A percentile compares a stretch with the other conserved stretches of the same genome.
Conservation (phyloP, 805 yeast genomes). For the Spathaspora girioi region DNA sequence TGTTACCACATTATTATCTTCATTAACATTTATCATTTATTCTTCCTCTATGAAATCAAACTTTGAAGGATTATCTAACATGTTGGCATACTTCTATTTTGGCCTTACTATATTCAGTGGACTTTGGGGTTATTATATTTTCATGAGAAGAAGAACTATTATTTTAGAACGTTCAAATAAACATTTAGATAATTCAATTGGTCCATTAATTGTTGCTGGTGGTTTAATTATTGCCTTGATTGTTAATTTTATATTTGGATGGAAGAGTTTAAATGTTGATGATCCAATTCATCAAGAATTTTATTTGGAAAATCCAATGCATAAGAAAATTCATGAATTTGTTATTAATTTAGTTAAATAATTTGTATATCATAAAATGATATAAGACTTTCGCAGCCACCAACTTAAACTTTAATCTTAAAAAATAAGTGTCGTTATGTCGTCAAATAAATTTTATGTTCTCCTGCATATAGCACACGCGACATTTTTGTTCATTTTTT, state of each 20-base stretch:
- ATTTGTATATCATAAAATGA: not conserved
- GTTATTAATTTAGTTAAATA: constrained; percentile 23
- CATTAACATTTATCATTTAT: constrained; percentile 81
- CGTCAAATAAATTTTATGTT: not conserved
- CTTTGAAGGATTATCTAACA: constrained; percentile 58
- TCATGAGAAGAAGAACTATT: constrained; percentile 62
- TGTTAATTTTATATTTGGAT: constrained; percentile 70
- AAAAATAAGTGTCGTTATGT: not conserved
- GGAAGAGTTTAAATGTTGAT: constrained; percentile 22
- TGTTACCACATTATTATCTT: constrained; percentile 78
- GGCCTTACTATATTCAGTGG: constrained; percentile 79
- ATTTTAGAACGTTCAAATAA: constrained; percentile 80
- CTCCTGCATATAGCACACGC: not conserved
- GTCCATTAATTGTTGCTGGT: constrained; percentile 76
- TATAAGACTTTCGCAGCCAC: too few relatives aligned
- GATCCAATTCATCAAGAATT: constrained; percentile 20
- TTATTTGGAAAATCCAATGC: constrained; percentile 28
- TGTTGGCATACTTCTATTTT: constrained; percentile 77
- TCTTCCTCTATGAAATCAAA: constrained; percentile 68
- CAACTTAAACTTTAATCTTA: too few relatives aligned
- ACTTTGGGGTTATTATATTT: constrained; percentile 83
- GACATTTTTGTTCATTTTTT: not conserved
- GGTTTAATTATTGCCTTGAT: constrained; percentile 65
- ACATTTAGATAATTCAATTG: constrained; percentile 86
- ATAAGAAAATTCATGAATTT: constrained; percentile 31